Evolutionary conservation across 2,329 filamentous ascomycete genomes (phyloP), one percentile per base, ranked within the genome.

Genomic region (Cadophora gregata): DNA sequence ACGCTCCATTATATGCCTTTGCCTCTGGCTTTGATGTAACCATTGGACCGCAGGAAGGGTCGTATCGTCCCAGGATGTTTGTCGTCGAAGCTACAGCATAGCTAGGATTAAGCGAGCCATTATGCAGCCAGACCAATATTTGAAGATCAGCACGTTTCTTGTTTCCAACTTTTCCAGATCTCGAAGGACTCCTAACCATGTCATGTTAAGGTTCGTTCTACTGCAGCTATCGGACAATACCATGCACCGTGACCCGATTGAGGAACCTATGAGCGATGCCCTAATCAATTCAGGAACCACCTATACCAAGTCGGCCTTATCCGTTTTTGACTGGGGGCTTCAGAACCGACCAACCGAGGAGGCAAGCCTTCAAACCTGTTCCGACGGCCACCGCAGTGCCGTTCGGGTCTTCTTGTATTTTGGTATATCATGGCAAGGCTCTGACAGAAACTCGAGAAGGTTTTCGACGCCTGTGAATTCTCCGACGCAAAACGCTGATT

Each of bases 191-290:
- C 38, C 48, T 21, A 27, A 42, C 62, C 56, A 42, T 61, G 56
- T 59, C 56, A 31, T 47, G 27, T 56, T 67, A 64, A 64, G 58
- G 65, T 67, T 67, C 51, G 48, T 50, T 67, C 65, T 67, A 58
- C 61, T 64, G 61, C 56, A 62, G 47, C 27, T 14, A 55, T 45
- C 51, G 45, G 60, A 62, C 21, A 38, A 42, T 38, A 16, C 42
- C 24, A 66, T 48, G 51, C 27, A 59, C 38, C 36, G 16, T 62
- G 31, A 42, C 36, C 38, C 29, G 36, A 58, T 59, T 51, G 9
- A 58, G 19, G n/a, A 25, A 9, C 27, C 3, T 33, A 47, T 14
- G 16, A 7, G 25, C 58, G 58, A 58, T n/a, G 38, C 25, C 24
- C 27, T 21, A 21, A 33, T 33, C 42, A 16, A 4, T 60, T 60